Base-by-base conservation (phyloP, 176 grass and related monocot species). In the Bromus sterilis region DNA sequence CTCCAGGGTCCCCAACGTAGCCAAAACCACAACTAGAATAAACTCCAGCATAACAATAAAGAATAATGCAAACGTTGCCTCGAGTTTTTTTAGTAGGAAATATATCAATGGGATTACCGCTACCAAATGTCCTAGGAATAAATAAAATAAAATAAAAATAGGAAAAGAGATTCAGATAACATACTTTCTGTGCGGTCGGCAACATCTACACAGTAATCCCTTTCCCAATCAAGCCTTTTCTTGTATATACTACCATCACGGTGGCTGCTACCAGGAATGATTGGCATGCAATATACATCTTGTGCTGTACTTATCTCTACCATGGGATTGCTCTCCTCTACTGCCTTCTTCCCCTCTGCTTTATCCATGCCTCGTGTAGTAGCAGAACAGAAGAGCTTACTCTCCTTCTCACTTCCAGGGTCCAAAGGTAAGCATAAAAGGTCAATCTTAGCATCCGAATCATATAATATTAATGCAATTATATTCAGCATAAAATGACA, bases 221-320 rank as follows among this genome's bases (percentile, higher is more conserved):
- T 11, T 75, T 56, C 13, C 49, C 20, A 75, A 5, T 56, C 51
- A 9, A 56, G 49, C 20, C 48, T 56, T 56, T 34, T 31, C 31
- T 75, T 75, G 30, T 24, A 56, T 75, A 56, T 75, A 36, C 48
- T 36, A 12, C 72, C 72, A 75, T 75, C 49, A 24, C 72, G 72
- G 23, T 56, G 31, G 5, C 31, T 75, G 20, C 72, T 75, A 10
- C 55, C 53, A 2, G 31, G 10, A 35, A 24, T 4, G 9, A 75
- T 36, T 33, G 42, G 25, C 26, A 29, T 5, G 11, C 6, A 11
- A 61, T 15, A 15, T 29, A 25, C 1, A 60, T 29, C 57, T 29
- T 60, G 26, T 60, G 14, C 24, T 5, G 11, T 28, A 25, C 11
- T 60, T 4, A 25, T 26, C 11, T 60, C 57, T 60, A 60, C 23